Base-by-base conservation (phyloP, 306 rosid species). In the Cajanus cajan region DNA sequence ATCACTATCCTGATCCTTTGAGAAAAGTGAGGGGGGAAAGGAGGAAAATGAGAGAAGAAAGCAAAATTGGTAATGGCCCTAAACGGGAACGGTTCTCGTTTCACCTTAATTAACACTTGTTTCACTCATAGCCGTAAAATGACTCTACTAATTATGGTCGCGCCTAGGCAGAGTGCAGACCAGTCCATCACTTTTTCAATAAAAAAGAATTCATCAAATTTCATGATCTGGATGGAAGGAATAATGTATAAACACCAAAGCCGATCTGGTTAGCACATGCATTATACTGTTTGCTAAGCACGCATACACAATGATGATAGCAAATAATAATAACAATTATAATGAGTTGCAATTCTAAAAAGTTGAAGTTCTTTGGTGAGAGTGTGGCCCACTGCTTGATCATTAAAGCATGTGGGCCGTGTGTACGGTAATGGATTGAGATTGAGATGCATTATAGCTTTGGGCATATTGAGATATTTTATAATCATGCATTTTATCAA, bases 341-440 rank as follows among this genome's bases (percentile, higher is more conserved):
- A 51, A 69, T 63, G 71, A 77, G 80, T 48, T 73, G 85, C 48
- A 48, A 36, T 44, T 76, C 72, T 21, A 55, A 73, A 82, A 83
- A 73, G 76, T 14, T 75, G 80, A 28, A 28, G 58, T 43, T 73
- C 82, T 80, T 79, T 78, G 72, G 48, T 61, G 79, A 80, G 10
- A 61, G 43, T 33, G 2, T 50, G 74, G 21, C 79, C 87, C 83
- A 83, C 88, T 73, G 83, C 58, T 76, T 74, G 82, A 84, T 85
- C 82, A 84, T 85, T 84, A 79, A 52, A 76, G 78, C 69, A 5
- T 84, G 85, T 88, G 90, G 93, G 87, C 82, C 93, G 86, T 86
- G 89, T 86, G 93, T 84, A 87, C 84, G 85, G 84, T 80, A 36
- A 28, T 28, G 31, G 31, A 28, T 40, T 80, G 79, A 74, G 62